Evolutionary conservation across 2,329 filamentous ascomycete genomes (phyloP), one percentile per base, ranked within the genome.

Genomic region (Xylaria sp.): DNA sequence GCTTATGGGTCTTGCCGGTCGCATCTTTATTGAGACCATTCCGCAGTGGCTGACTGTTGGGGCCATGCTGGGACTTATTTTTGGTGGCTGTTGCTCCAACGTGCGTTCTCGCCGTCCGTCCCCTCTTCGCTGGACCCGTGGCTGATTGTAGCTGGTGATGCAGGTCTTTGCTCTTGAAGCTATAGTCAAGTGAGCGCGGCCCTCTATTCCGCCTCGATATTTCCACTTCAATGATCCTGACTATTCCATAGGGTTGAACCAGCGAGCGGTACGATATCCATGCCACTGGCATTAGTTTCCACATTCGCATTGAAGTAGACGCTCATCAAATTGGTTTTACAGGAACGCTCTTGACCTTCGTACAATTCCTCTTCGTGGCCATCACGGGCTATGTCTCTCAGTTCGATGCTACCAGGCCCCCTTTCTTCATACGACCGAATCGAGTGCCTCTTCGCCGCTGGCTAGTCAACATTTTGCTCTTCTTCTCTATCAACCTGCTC

Each of bases 81-180:
- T 99, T 74, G 94, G 94, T 55, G 94, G 94, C 35, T 96, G 92
- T 72, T 96, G 92, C 76, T 91, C 91, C 42, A 96, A 96, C 81
- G 92, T 92, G 49, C 16, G 64, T 76, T 57, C 47, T 47, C 37
- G 6, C 54, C 19, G 37, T 34, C 46, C 30, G 13, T 34, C 50
- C 46, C 5, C 53, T 13, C 54, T 52, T 34, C 30, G 8, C 44
- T 18, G 16, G 50, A n/a, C 23, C 9, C 37, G 42, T 62, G 18
- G 52, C 62, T 66, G 65, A 64, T 66, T 30, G 23, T 58, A 59
- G 72, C 70, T 65, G 68, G 67, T 63, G 67, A 46, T 71, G 68
- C 72, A 96, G 87, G 91, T 97, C n/a, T 97, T 96, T 76, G 91
- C 93, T 47, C 81, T 99, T 59, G 94, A 99, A 76, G 90, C 91